Conservation (phyloP, 2,329 filamentous ascomycete species). For the Clarireedia hainanense region DNA sequence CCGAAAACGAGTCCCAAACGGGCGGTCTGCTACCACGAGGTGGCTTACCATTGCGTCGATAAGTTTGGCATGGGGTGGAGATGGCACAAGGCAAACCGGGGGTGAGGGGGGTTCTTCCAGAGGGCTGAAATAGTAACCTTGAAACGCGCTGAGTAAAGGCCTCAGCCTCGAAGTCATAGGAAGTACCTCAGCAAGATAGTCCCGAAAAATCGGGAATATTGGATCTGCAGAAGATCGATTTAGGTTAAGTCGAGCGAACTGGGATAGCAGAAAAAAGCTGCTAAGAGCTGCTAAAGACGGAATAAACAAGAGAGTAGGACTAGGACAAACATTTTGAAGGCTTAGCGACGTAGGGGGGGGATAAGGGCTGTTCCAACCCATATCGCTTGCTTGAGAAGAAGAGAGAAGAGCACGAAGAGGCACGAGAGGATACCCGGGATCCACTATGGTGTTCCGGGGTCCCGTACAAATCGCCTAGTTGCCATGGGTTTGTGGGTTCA, state of each 20-base stretch:
- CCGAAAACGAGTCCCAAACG: slow-evolving; percentile 20
- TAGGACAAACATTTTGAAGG: not conserved
- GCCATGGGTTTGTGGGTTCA: too few species aligned
- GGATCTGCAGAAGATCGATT: slow-evolving; percentile 9
- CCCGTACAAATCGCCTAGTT: too few species aligned
- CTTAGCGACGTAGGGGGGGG: slow-evolving; percentile 1
- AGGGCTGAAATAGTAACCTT: slow-evolving; percentile 10
- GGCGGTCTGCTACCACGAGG: slow-evolving; percentile 20
- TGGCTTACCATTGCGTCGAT: slow-evolving; percentile 4
- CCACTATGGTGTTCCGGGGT: too few species aligned
- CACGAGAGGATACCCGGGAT: too few species aligned
- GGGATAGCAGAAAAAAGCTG: not conserved
- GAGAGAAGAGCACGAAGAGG: too few species aligned
- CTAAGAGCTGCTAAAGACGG: slow-evolving; percentile 7
- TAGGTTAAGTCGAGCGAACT: slow-evolving; percentile 6
- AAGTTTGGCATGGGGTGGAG: not conserved
- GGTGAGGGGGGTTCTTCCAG: not conserved
- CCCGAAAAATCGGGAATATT: slow-evolving; percentile 8
- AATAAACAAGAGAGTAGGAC: not conserved
- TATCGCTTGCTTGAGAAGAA: not conserved
- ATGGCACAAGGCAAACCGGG: slow-evolving; percentile 1
- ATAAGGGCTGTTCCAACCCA: not conserved
- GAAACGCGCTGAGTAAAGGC: slow-evolving; percentile 8
- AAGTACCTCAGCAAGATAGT: slow-evolving; percentile 3
- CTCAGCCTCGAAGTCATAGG: slow-evolving; percentile 9